Percentiles rank a stretch among this genome's conserved stretches.
Evolutionary conservation across 2,329 filamentous ascomycete species (phyloP).

Genomic region (Xylaria sp.): DNA sequence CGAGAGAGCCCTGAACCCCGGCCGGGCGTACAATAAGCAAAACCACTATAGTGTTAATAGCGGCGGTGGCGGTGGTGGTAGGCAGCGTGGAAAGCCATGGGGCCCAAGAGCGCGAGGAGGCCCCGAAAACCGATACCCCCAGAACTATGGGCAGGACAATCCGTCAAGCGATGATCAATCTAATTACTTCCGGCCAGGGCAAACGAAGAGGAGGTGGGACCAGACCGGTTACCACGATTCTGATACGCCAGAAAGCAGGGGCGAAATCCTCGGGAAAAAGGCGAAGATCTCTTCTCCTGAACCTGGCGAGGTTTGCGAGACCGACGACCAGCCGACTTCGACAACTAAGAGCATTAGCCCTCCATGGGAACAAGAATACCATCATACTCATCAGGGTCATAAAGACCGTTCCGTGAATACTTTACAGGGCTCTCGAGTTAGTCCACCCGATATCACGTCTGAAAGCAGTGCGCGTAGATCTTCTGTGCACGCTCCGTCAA

Average conservation of each 20-base stretch:
- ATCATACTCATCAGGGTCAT: not conserved
- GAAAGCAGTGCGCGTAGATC: conserved; percentile 2
- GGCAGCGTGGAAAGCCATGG: conserved; percentile 34
- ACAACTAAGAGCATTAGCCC: conserved; percentile 23
- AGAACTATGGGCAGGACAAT: conserved; percentile 24
- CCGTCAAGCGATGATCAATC: conserved; percentile 11
- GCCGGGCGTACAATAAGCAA: conserved; percentile 36
- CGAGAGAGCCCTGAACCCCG: conserved; percentile 34
- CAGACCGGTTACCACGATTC: conserved; percentile 18
- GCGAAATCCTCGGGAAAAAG: conserved; percentile 33
- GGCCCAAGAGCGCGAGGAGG: conserved; percentile 12
- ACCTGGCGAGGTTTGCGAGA: conserved; percentile 44
- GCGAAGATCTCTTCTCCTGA: conserved; percentile 44
- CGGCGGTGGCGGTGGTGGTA: conserved; percentile 1
- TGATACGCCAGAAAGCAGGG: conserved; percentile 14
- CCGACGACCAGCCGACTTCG: conserved; percentile 28
- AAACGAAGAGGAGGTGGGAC: conserved; percentile 42
- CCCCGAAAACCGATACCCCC: conserved; percentile 15
- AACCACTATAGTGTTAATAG: conserved; percentile 33
- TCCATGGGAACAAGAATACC: conserved; percentile 23
- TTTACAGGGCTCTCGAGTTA: conserved; percentile 6
- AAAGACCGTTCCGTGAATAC: not conserved
- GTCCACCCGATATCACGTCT: not conserved
- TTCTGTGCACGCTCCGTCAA: conserved; percentile 16
- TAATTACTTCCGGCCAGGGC: conserved; percentile 21